Evolutionary conservation across 305 asterid genomes (phyloP).

Genomic region (Solanum chacoense): DNA sequence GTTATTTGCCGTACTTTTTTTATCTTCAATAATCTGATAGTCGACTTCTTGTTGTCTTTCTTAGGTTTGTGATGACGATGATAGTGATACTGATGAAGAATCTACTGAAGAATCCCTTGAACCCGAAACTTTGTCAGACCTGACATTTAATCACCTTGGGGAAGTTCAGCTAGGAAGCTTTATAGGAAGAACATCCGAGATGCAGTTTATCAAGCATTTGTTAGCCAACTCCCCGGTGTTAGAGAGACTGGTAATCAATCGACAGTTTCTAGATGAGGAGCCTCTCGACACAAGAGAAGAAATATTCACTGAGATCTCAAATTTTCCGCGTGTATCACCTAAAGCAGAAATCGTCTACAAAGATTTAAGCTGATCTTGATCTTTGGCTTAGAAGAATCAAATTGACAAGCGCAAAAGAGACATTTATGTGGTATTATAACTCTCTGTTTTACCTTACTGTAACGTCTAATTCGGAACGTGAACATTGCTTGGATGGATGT

Average conservation of each 20-base stretch:
- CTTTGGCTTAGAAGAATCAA: background rate
- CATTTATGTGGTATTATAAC: background rate
- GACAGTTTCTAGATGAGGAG: too few relatives aligned
- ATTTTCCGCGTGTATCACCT: background rate
- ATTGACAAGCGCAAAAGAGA: background rate
- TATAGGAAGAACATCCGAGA: background rate
- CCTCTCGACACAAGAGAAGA: background rate
- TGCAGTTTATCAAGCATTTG: slow-evolving; percentile 11
- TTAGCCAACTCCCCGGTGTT: slow-evolving; percentile 10
- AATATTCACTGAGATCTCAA: background rate
- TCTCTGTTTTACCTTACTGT: background rate
- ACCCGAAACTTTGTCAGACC: background rate
- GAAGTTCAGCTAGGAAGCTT: background rate
- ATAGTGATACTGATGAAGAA: background rate
- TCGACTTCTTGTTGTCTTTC: background rate
- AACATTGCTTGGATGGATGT: background rate
- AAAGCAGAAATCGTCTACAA: background rate
- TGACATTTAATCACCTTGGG: slow-evolving; percentile 7
- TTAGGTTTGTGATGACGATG: background rate
- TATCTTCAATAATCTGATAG: background rate
- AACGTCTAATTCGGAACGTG: background rate
- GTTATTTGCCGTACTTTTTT: background rate
- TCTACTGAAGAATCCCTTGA: background rate
- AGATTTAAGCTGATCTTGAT: background rate
- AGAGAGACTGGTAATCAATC: slow-evolving; percentile 6